Percentiles rank a stretch among this genome's conserved stretches.
Evolutionary conservation across 2,329 filamentous ascomycete genomes (phyloP).

Genomic region (Aaosphaeria pasadenensis): DNA sequence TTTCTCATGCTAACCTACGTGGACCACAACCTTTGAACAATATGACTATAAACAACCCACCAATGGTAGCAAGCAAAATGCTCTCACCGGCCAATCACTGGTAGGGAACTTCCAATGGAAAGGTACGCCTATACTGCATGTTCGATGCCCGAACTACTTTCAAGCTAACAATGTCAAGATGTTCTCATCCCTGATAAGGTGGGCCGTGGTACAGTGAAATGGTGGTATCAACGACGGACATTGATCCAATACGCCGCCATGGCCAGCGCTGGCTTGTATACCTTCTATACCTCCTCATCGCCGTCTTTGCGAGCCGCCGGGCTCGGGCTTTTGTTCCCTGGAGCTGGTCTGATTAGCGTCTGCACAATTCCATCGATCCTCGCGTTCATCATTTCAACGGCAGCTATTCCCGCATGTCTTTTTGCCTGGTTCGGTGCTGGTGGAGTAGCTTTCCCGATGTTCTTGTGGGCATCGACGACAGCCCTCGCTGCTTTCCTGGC

Average conservation of each 20-base stretch:
- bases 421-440: conserved; percentile 17
- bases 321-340: conserved; percentile 12
- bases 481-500: conserved; percentile 6
- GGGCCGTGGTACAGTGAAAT: conserved; percentile 1
- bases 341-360: conserved; percentile 12
- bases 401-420: conserved; percentile 8
- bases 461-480: conserved; percentile 6
- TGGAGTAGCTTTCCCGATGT: conserved; percentile 10
- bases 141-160: not conserved
- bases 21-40: conserved; percentile 1
- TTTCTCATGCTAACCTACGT: not conserved
- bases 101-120: conserved; percentile 2
- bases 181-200: conserved; percentile 1
- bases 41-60: not conserved
- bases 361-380: conserved; percentile 6
- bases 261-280: conserved; percentile 3
- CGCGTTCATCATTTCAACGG: conserved; percentile 7
- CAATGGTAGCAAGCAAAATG: not conserved
- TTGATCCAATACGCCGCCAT: conserved; percentile 9
- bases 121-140: not conserved
- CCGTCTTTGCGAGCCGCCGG: conserved; percentile 5
- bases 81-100: not conserved
- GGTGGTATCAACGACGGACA: conserved; percentile 8
- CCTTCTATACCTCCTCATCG: conserved; percentile 9
- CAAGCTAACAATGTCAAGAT: not conserved